Conservation (phyloP, 768 basidiomycete species). For the Boletellus emodensis region DNA sequence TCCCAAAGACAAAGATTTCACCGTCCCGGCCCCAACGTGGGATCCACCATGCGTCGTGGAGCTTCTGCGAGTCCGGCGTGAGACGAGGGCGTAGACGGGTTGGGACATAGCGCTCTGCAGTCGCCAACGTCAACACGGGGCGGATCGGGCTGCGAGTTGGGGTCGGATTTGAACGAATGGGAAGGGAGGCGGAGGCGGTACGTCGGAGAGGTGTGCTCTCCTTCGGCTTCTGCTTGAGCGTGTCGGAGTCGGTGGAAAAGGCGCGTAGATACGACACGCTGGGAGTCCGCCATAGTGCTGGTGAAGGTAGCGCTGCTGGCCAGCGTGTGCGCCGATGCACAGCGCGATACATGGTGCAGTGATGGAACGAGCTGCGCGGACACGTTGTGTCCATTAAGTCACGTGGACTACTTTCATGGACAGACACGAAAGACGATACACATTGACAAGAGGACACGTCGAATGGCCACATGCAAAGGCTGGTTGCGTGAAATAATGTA, state of each 20-base stretch:
- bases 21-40: slow-evolving; percentile 69
- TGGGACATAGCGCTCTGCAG: slow-evolving; percentile 76
- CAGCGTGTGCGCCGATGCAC: slow-evolving; percentile 1
- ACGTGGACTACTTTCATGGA: slow-evolving; percentile 2
- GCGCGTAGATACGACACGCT: slow-evolving; percentile 4
- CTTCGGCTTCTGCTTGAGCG: slow-evolving; percentile 67
- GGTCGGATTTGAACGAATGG: slow-evolving; percentile 82
- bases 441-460: neutral
- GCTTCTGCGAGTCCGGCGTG: slow-evolving; percentile 49
- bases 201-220: slow-evolving; percentile 76
- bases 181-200: slow-evolving; percentile 78
- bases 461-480: neutral
- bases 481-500: slow-evolving; percentile 3
- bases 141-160: slow-evolving; percentile 79
- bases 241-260: slow-evolving; percentile 19
- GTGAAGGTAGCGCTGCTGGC: neutral
- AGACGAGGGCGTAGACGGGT: slow-evolving; percentile 56
- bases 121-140: slow-evolving; percentile 75
- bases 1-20: slow-evolving; percentile 85
- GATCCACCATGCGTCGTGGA: slow-evolving; percentile 80
- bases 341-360: slow-evolving; percentile 10
- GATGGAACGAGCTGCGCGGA: slow-evolving; percentile 8
- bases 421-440: no score
- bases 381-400: neutral
- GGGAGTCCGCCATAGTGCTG: neutral